Base-by-base conservation (phyloP, 306 rosid species). In the Geum urbanum region DNA sequence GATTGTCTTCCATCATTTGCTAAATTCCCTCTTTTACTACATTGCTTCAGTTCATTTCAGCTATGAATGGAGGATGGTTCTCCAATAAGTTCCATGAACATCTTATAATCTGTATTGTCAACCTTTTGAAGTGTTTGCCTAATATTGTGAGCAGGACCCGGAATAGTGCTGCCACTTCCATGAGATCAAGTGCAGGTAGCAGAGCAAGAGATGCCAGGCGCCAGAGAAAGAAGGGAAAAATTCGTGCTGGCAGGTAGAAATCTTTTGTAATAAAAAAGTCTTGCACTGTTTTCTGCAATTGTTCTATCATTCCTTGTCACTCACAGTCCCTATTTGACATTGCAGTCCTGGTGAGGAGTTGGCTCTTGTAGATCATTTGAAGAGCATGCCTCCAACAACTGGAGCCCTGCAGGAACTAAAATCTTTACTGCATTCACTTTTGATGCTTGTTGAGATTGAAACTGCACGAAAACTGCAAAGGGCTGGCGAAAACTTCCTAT, bases 181-280 rank as follows among this genome's bases (percentile, higher is more conserved):
- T 81, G 48, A 78, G 80, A 70, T 81, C 99, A 74, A 73, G 86
- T 66, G 85, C 92, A 49, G 78, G 86, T 63, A 84, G 97, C 84
- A 94, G 83, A 77, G 96, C 95, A 63, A 87, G 96, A 83, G 97
- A 94, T 11, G 62, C 66, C 44, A 83, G 89, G 81, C 95, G 97
- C 24, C 99, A 91, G 82, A 91, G 83, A 58, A 94, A 92, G 75
- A 88, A 87, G 78, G 99, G 97, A 61, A 94, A 91, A 82, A 94
- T 94, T 71, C 99, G 99, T 69, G 89, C 95, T 4, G 99, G 99
- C 44, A 91, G 99, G 99, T 94, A 84, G 45, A 15, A 35, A n/a
- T 69, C 47, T 51, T 37, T 22, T 59, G 27, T 40, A 32, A 58
- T 24, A 58, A 18, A 58, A 32, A 41, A 32, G n/a, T 27, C 18